A percentile compares a stretch with the other conserved stretches of the same genome.
These are phyloP conservation scores for Drosera capensis DNA, from an alignment of 148 eudicot species.

Conservation along the genomic window DNA sequence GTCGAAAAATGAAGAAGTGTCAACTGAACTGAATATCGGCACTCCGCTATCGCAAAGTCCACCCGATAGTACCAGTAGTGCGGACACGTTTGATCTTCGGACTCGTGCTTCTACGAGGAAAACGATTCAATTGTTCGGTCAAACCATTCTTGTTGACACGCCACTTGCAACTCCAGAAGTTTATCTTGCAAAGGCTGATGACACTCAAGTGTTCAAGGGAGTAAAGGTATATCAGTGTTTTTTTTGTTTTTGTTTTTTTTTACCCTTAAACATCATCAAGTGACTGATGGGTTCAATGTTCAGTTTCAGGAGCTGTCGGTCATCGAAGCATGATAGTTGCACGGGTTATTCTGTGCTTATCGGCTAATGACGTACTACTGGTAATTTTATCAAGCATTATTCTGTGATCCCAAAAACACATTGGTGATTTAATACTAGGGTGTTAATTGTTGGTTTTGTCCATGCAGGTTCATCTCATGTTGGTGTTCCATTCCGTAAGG, in stretches of 20 bases:
- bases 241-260: not conserved
- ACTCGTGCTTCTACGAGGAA: constrained; percentile 11
- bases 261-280: too few species aligned
- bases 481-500: not conserved
- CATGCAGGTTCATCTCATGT: too few species aligned
- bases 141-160: constrained; percentile 22
- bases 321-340: too few species aligned
- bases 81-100: constrained; percentile 17
- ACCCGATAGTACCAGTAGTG: constrained; percentile 46
- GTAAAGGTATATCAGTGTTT: constrained; percentile 8
- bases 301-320: too few species aligned
- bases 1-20: constrained; percentile 17
- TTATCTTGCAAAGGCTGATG: constrained; percentile 15
- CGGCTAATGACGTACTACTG: too few species aligned
- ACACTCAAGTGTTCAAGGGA: constrained; percentile 8
- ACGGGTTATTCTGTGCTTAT: too few species aligned
- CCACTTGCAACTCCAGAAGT: constrained; percentile 15
- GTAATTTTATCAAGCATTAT: too few species aligned
- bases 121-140: constrained; percentile 61
- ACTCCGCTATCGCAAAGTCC: constrained; percentile 23
- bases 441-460: too few species aligned
- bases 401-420: too few species aligned
- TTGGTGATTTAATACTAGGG: too few species aligned
- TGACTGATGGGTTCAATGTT: too few species aligned
- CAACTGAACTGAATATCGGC: constrained; percentile 34